Conservation (phyloP, 345 rosid genomes). For the Nephelium lappaceum region DNA sequence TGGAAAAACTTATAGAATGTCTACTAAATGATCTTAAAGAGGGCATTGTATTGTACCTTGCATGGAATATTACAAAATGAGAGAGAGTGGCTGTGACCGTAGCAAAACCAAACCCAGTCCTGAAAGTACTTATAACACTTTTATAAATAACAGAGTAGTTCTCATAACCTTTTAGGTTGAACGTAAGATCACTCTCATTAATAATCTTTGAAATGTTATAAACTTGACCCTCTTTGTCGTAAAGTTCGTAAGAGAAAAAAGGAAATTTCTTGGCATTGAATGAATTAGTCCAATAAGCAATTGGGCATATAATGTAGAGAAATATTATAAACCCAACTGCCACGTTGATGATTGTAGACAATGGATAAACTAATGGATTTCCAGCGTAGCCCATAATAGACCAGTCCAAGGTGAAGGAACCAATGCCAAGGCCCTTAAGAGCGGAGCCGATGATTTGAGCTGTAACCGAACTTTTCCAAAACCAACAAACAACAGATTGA, state of each 20-base stretch:
- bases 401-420: conserved; percentile 12
- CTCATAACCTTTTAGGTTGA: too few species aligned
- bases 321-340: conserved; percentile 24
- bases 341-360: conserved; percentile 20
- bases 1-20: too few species aligned
- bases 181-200: too few species aligned
- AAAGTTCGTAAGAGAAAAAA: conserved; percentile 22
- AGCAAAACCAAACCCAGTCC: conserved; percentile 28
- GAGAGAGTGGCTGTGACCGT: conserved; percentile 23
- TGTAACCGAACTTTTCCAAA: too few species aligned
- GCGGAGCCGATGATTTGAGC: conserved; percentile 11
- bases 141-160: conserved; percentile 23
- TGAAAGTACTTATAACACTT: conserved; percentile 17
- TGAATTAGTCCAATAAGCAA: conserved; percentile 28
- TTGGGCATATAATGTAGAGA: conserved; percentile 23
- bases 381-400: neutral
- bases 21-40: too few species aligned
- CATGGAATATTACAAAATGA: conserved; percentile 35
- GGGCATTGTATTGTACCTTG: conserved; percentile 20
- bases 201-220: too few species aligned
- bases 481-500: conserved; percentile 3
- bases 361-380: neutral
- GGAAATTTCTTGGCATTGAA: conserved; percentile 28
- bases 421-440: conserved; percentile 12
- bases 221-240: neutral